Evolutionary conservation across 805 yeast genomes (phyloP), one percentile per base, ranked within the genome.

Genomic region (Metschnikowia amazonensis): DNA sequence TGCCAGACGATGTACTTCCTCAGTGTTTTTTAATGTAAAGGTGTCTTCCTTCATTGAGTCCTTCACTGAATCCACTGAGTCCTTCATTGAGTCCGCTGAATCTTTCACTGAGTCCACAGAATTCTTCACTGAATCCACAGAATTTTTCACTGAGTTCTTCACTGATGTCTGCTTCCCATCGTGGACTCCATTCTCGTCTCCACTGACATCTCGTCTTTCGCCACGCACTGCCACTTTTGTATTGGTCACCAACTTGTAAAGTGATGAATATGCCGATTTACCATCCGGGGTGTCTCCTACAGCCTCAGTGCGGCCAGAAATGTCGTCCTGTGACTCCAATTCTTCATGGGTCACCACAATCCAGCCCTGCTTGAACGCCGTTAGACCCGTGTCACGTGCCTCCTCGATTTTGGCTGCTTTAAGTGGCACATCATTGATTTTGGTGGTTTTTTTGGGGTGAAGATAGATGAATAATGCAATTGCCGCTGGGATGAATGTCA

Each of bases 311-410:
- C 59, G 50, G 58, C 64, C 76, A 70, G 46, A 74, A 68, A 65
- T 84, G 73, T 68, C 71, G 43, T 67, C 74, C 8, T 66, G 56
- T 3, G 70, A 64, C 42, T 70, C 75, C 33, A 70, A 40, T 60
- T 83, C 86, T 52, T 86, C 92, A 49, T 80, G 82, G 0, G 95
- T 86, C n/a, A 90, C 90, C 2, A 84, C 79, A 2, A 89, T 66
- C 95, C 95, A 87, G 7, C 95, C 96, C 9, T 79, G 69, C 59
- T 75, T 79, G 53, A 65, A 75, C 0, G 88, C 76, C 21, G 80
- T 79, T 1, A 84, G 77, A 3, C 94, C 95, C 0, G 78, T 62
- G n/a, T 72, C 69, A 32, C 67, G 64, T 10, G 66, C 64, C 54
- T 86, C 90, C 46, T 83, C 82, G n/a, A 84, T 57, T 48, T 78